Base-by-base conservation (phyloP, 2,329 filamentous ascomycete species). In the Xylaria digitata region DNA sequence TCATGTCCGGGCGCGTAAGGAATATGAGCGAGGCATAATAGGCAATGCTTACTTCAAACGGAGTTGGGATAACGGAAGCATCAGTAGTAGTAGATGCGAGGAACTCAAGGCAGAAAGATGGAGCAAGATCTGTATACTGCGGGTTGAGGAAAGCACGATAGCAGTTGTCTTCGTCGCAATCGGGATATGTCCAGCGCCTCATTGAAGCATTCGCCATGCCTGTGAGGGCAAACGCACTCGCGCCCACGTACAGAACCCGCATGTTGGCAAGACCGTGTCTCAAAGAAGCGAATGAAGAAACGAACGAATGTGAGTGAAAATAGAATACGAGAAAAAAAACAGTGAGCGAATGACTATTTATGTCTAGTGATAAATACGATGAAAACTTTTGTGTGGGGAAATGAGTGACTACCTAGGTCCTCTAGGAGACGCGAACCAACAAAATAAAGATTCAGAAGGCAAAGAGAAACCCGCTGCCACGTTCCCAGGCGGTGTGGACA, bases 321-420 rank as follows among this genome's bases (percentile, higher is more conserved):
- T 66, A 72, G 68, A 71, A 21, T 55, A 50, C 15, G 13, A 61
- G 46, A 64, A 48, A 71, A 71, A 71, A 70, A 17, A n/a, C 9
- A 9, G 13, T n/a, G 48, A 55, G 66, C 70, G 68, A 72, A 69
- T 71, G 70, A 71, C 68, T 70, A 65, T 43, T 42, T 55, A 55
- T 55, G 34, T 40, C 19, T 54, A 54, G n/a, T 23, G 4, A 15
- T 26, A 43, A 2, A 43, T 43, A 43, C 34, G 13, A 42, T 17
- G 7, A 19, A n/a, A 42, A 11, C 37, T 40, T 43, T 55, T 55
- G 37, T 43, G 37, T 9, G 37, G 21, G 15, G 42, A 30, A 23
- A 43, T 43, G 70, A 72, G 66, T 71, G 69, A 71, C 71, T 72
- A 62, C n/a, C n/a, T n/a, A n/a, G n/a, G n/a, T n/a, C n/a, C 19